Base-by-base conservation (phyloP, 106 monocot genomes). In the Cymbidium sinense region DNA sequence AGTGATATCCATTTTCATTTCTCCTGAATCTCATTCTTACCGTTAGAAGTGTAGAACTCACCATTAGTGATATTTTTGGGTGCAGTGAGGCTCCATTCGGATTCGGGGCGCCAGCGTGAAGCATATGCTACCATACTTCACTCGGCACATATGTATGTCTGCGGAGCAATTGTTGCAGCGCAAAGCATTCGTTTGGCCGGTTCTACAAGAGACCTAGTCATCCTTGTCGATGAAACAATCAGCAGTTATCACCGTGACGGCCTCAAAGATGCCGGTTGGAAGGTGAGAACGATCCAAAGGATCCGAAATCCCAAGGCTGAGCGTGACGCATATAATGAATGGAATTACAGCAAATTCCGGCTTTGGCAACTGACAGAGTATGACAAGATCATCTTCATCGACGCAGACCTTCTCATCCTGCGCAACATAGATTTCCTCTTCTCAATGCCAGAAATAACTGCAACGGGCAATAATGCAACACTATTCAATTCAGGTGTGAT, bases 341-440 rank as follows among this genome's bases (percentile, higher is more conserved):
- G 89, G 89, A 89, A 89, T 76, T 89, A 89, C 83, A 89, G 89
- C 86, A 89, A 89, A 76, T 89, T 89, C 80, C 67, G 86, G 23
- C 86, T 89, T 0, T 89, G 89, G 89, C 89, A 89, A 50, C 83
- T 89, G 3, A 89, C 89, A 0, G 86, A 89, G 23, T 89, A 89
- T 27, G 85, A 85, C 61, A 89, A 84, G 75, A 30, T 89, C 70
- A 81, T 89, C 43, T 89, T 89, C 81, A 86, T 89, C 6, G 86
- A 89, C 64, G 89, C 89, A 5, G 89, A 89, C 64, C 86, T 86
- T 15, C 83, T 89, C 11, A 79, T 89, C 75, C 43, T 89, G 20
- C 36, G 86, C n/a, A 86, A 89, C 80, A 89, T 89, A 8, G 89
- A 89, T 73, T 81, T 81, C 37, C 75, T 89, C 10, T 88, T 88